These are phyloP conservation scores for Martiniozyma asiatica DNA, from an alignment of 1,139 yeast species.

Conservation along the genomic window DNA sequence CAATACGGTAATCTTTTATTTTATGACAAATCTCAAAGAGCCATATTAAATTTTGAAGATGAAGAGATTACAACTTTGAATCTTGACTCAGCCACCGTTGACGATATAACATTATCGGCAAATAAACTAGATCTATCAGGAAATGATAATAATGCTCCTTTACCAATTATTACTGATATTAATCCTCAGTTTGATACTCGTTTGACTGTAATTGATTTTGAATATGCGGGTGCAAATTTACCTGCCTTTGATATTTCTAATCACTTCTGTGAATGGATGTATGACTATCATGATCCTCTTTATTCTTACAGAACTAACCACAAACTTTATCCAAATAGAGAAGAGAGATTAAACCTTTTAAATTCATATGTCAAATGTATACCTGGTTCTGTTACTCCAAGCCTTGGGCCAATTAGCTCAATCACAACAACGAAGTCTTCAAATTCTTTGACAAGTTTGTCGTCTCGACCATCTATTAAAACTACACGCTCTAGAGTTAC, in stretches of 20 bases:
- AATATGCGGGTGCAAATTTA: slow-evolving; percentile 86
- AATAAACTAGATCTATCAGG: slow-evolving; percentile 12
- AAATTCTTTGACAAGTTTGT: slow-evolving; percentile 3
- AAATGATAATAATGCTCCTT: slow-evolving; percentile 7
- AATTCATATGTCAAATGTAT: slow-evolving; percentile 55
- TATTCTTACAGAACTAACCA: slow-evolving; percentile 47
- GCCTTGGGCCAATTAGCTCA: slow-evolving; percentile 6
- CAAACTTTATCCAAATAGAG: slow-evolving; percentile 49
- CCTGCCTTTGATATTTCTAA: slow-evolving; percentile 87
- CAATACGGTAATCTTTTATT: slow-evolving; percentile 85
- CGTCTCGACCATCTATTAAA: too few species aligned
- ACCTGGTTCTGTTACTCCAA: slow-evolving; percentile 21
- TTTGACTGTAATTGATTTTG: slow-evolving; percentile 90
- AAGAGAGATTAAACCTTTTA: slow-evolving; percentile 60
- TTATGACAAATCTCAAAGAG: slow-evolving; percentile 20
- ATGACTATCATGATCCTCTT: slow-evolving; percentile 66
- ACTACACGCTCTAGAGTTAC: slow-evolving; percentile 15
- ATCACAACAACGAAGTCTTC: slow-evolving; percentile 11
- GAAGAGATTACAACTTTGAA: slow-evolving; percentile 9
- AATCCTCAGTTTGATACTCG: slow-evolving; percentile 40
- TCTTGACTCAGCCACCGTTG: not conserved
- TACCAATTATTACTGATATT: slow-evolving; percentile 20
- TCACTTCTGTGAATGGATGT: slow-evolving; percentile 94
- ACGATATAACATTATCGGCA: not conserved
- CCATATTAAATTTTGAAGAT: slow-evolving; percentile 19